Percentiles rank a stretch among this genome's conserved stretches.
phyloP scores from a whole-genome alignment of 805 yeast species.

The Starmerella vitae region DNA sequence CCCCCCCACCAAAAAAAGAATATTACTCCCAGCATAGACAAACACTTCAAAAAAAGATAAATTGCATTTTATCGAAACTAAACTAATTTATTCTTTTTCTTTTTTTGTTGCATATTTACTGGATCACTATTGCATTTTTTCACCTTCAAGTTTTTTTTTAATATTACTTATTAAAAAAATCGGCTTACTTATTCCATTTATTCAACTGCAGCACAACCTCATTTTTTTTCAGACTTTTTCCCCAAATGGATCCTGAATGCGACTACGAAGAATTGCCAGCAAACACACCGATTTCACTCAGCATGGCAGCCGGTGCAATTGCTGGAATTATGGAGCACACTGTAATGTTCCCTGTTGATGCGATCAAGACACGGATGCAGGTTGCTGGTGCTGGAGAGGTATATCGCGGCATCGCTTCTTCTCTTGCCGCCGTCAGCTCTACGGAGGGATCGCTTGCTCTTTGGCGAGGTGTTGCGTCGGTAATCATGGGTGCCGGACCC shows the following conservation, averaged over 20 bases:
- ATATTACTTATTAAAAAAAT: no score
- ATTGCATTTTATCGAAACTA: no score
- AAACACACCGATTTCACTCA: conserved; percentile 67
- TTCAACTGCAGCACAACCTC: no score
- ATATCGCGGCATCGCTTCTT: conserved; percentile 39
- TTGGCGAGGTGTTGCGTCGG: conserved; percentile 90
- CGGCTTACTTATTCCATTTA: no score
- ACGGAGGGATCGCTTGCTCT: conserved; percentile 78
- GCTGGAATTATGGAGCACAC: conserved; percentile 99
- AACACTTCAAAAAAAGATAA: no score
- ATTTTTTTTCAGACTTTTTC: neutral
- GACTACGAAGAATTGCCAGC: conserved; percentile 91
- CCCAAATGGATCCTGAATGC: conserved; percentile 8
- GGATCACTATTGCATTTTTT: no score
- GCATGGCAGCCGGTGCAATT: conserved; percentile 85
- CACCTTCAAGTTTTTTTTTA: no score
- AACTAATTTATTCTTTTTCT: no score
- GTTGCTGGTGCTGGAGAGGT: conserved; percentile 29
- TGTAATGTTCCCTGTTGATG: conserved; percentile 91
- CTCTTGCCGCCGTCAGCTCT: conserved; percentile 64
- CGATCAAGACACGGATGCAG: conserved; percentile 94
- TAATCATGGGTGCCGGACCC: conserved; percentile 95
- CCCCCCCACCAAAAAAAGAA: no score
- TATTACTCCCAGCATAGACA: no score
- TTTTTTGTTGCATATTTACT: no score